A percentile compares a stretch with the other conserved stretches of the same genome.
Conservation (phyloP, 2,329 filamentous ascomycete genomes). For the Fusarium poae region DNA sequence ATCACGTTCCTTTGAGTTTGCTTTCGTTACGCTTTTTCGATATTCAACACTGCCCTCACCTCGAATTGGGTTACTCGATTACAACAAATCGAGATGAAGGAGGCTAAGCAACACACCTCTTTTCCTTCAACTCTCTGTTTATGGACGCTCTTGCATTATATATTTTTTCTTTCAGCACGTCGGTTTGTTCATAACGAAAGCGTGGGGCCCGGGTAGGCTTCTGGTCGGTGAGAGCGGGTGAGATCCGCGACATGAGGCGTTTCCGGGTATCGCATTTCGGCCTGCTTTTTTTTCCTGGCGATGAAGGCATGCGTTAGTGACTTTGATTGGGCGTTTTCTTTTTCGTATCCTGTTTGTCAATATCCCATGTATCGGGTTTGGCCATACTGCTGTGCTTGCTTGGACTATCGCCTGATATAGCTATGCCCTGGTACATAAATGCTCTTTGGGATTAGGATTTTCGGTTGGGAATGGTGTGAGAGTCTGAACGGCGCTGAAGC, state of each 20-base stretch:
- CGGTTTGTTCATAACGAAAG: constrained; percentile 41
- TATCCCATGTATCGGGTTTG: constrained; percentile 13
- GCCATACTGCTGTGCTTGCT: constrained; percentile 15
- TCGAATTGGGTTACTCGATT: constrained; percentile 19
- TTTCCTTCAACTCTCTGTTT: constrained; percentile 24
- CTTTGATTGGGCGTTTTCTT: constrained; percentile 13
- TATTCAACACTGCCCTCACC: constrained; percentile 36
- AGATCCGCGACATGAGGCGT: constrained; percentile 49
- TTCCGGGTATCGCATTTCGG: constrained; percentile 33
- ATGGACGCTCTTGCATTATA: constrained; percentile 8
- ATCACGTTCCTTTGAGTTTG: constrained; percentile 8
- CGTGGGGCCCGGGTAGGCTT: constrained; percentile 50
- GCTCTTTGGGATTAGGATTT: constrained; percentile 10
- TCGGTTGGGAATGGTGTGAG: constrained; percentile 19
- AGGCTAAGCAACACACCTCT: constrained; percentile 26
- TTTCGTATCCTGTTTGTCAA: constrained; percentile 23
- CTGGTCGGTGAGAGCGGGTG: constrained; percentile 57
- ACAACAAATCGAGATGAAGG: constrained; percentile 8
- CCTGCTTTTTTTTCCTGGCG: constrained; percentile 25
- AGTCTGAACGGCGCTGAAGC: constrained; percentile 13
- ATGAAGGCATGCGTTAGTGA: constrained; percentile 13
- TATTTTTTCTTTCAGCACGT: constrained; percentile 26
- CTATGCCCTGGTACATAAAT: constrained; percentile 25
- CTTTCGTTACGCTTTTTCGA: constrained; percentile 35
- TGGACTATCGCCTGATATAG: constrained; percentile 27